A percentile compares a stretch with the other conserved stretches of the same genome.
phyloP scores from a whole-genome alignment of 225 moss, liverwort and hornwort species.

The Anthoceros angustus region DNA sequence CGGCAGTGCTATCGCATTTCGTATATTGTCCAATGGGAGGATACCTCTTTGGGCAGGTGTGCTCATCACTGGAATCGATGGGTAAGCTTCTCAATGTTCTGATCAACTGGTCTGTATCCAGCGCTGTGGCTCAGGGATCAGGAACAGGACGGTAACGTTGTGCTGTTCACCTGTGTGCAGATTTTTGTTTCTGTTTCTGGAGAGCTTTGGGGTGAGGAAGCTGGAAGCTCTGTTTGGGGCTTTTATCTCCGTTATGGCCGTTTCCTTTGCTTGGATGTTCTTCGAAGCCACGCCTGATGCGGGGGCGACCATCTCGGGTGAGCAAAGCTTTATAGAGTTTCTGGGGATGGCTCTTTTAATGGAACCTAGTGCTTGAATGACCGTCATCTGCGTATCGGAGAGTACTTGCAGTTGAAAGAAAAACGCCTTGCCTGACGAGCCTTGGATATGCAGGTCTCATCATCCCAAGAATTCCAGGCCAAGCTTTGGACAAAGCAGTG shows the following conservation, averaged over 20 bases:
- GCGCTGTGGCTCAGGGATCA: not conserved
- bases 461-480: conserved; percentile 47
- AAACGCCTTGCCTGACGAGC: not conserved
- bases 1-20: conserved; percentile 85
- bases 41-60: conserved; percentile 78
- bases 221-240: conserved; percentile 66
- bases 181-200: conserved; percentile 62
- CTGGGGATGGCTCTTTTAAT: not conserved
- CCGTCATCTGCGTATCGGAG: not conserved
- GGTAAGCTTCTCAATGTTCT: conserved; percentile 24
- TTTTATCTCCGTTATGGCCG: conserved; percentile 65
- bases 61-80: conserved; percentile 76
- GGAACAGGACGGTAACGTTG: not conserved
- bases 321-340: conserved; percentile 5
- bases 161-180: conserved; percentile 17
- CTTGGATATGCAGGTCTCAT: conserved; percentile 44
- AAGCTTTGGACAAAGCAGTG: conserved; percentile 72
- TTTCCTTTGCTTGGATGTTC: conserved; percentile 93
- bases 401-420: not conserved
- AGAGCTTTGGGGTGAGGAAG: conserved; percentile 71
- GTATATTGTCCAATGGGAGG: conserved; percentile 59
- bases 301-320: conserved; percentile 50
- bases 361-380: too few species aligned
- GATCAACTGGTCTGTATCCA: not conserved
- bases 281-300: conserved; percentile 45